Evolutionary conservation across 169 alveolate species (phyloP), one percentile per base, ranked within the genome.

Genomic region (Plasmodium berghei): DNA sequence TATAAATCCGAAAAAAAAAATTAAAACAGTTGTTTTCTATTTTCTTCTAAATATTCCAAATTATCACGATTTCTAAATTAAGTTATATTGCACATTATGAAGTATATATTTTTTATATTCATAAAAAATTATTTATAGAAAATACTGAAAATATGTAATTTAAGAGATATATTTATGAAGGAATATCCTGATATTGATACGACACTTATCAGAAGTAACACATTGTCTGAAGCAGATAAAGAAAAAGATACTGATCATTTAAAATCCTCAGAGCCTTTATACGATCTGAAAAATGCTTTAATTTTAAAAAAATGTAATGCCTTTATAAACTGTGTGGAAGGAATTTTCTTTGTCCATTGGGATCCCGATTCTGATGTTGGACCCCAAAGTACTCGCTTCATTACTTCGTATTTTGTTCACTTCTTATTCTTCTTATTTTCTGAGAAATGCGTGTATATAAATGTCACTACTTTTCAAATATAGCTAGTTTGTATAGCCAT

Each of bases 291-390:
- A 34, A 77, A 77, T 54, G 89, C 66, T 52, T 28, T 49, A 10
- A 49, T 77, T 64, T 77, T 77, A 46, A 40, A 77, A 24, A 77
- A 77, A 12, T 77, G 89, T 54, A 77, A 77, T 45, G 89, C 89
- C 40, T 77, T 77, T 26, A 54, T 77, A n/a, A 63, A 77, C 24
- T 77, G 64, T 77, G 80, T 77, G 8, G 80, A 77, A 9, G 89
- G 89, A 12, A 66, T 77, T 64, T 77, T 77, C 46, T 77, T 49
- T 26, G 89, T 77, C 10, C 80, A 77, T 14, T 77, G 89, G 89
- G 77, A 77, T n/a, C 83, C 80, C 4, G 22, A 34, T 14, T 12
- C 46, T 14, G 83, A 77, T 10, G 52, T 24, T 18, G 89, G 89
- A 58, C 89, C 89, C 5, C n/a, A 22, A 58, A 77, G 89, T 77